Evolutionary conservation across 306 rosid genomes (phyloP), one percentile per base, ranked within the genome.

Genomic region (Vicia villosa): DNA sequence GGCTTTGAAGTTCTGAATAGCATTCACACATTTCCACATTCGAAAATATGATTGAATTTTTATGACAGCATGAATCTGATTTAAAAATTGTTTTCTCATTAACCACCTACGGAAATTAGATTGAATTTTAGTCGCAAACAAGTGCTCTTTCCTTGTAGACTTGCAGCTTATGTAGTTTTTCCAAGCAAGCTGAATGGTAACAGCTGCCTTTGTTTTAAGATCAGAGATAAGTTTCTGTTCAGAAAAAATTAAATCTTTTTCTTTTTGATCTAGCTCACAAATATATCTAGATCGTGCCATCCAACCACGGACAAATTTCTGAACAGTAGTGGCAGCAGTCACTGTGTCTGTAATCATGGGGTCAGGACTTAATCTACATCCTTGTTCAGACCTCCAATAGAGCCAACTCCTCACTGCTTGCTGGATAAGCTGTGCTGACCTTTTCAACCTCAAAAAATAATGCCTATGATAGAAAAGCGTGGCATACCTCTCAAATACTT

Each of bases 11-110:
- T 59, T 85, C 74, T 66, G 69, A 83, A 83, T 74, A 46, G 84
- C 79, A 78, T 74, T 86, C 76, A 79, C 43, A 78, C 93, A 85
- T 76, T 71, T 85, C 68, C 79, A 85, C 96, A 79, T 85, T 77
- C 96, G 86, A 59, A 85, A 80, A 74, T 63, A 43, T 70, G 83
- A 79, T 81, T 92, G 96, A 69, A 92, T 82, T 78, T 70, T 82
- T 66, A 86, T 56, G 42, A 56, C 38, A 47, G 96, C 96, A 72
- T 55, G 78, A 87, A 79, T 81, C 50, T 77, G 86, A 73, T 69
- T 76, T 46, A 70, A 66, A 77, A 70, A 85, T 55, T 67, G 75
- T 83, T 79, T 92, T 69, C 96, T 88, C 77, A 56, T 58, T 20
- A 85, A 66, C 93, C 92, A 81, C 37, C 84, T 63, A 43, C 83